A percentile compares a stretch with the other conserved stretches of the same genome.
Evolutionary conservation across 78 protist species (phyloP).

Genomic region (Paulinella micropora): DNA sequence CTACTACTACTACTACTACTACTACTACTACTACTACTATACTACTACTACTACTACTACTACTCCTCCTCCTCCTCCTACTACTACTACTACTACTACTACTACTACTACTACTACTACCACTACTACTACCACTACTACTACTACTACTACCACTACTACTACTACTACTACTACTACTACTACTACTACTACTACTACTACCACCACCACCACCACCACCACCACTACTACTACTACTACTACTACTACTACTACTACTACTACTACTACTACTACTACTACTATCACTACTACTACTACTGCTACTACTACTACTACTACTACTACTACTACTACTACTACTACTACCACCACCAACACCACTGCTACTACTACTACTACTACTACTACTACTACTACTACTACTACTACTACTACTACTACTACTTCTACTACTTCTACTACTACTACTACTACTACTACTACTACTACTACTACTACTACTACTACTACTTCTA

Average conservation of each 20-base stretch:
- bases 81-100: neutral
- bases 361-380: neutral
- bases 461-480: no score
- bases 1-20: no score
- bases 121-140: neutral
- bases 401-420: no score
- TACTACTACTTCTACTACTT: no score
- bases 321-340: neutral
- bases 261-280: neutral
- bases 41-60: no score
- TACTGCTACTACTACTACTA: neutral
- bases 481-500: no score
- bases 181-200: neutral
- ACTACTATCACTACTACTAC: neutral
- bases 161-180: neutral
- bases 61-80: no score
- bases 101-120: neutral
- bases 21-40: no score
- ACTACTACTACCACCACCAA: neutral
- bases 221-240: neutral
- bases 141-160: neutral
- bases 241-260: neutral
- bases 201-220: neutral
- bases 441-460: no score
- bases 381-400: no score